Evolutionary conservation across 2,329 filamentous ascomycete genomes (phyloP), one percentile per base, ranked within the genome.

Genomic region (Aschersonia sp.): DNA sequence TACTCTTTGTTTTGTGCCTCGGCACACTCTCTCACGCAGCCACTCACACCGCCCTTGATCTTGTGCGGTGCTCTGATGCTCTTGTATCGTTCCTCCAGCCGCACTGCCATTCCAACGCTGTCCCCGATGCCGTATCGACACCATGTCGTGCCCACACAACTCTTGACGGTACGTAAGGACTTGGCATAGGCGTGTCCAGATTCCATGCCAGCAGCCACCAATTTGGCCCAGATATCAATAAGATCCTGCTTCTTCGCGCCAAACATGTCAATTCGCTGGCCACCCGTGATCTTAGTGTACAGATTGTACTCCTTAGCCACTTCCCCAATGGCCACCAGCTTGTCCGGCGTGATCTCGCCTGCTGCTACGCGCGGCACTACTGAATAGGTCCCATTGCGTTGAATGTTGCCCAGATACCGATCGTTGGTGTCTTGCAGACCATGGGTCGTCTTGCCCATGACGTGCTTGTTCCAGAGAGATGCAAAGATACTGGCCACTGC

Each of bases 1-100:
- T 65, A 84, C 81, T 95, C 88, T 65, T 95, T 95, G 64, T 83
- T 90, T 59, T 94, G 88, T 1, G 88, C 88, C 64, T 95, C 88
- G 1, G 88, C 88, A 55, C 88, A 95, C 65, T 95, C 88, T 47
- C 88, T 75, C n/a, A 95, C 87, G 53, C 88, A 95, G 10, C 88
- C 88, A 47, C 83, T 89, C 0, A 95, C 87, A 48, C 86, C 88
- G 1, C 85, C 87, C 64, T 95, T 95, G 62, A 94, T 77, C 70
- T 95, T 95, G 63, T 95, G 88, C 7, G 88, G 88, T 12, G 76
- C 75, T n/a, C 88, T 79, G 49, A 95, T 84, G 58, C 84, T 87
- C 73, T 95, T 95, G 66, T 95, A 95, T 43, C 88, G 78, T 67
- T 94, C 85, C 64, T 95, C 88, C 0, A 94, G 66, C 4, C 87